Evolutionary conservation across 176 grass and related monocot genomes (phyloP).

Genomic region (Urochloa ruziziensis): DNA sequence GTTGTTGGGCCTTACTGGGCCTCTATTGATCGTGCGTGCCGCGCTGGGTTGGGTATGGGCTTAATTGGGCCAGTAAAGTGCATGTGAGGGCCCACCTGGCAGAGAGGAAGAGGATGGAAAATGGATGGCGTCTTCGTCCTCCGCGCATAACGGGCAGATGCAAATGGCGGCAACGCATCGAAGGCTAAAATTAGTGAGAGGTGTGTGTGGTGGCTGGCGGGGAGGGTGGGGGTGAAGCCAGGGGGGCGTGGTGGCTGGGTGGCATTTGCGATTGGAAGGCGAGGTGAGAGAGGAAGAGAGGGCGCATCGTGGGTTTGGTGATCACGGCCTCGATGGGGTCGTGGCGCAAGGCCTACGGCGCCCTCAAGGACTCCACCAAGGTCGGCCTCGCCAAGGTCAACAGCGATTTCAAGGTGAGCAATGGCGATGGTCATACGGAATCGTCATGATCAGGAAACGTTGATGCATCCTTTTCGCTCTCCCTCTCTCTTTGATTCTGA

Average conservation of each 20-base stretch:
- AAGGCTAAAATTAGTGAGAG: conserved; percentile 30
- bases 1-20: not conserved
- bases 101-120: not conserved
- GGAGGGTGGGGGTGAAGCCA: not conserved
- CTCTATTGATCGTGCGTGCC: not conserved
- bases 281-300: not conserved
- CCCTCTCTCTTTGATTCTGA: not conserved
- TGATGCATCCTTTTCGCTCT: not conserved
- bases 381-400: conserved; percentile 97
- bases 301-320: conserved; percentile 30
- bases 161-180: conserved; percentile 2
- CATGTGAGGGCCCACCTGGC: too few species aligned
- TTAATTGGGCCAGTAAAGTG: not conserved
- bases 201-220: not conserved
- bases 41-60: too few species aligned
- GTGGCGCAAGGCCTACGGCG: conserved; percentile 99
- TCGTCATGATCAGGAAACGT: not conserved
- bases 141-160: not conserved
- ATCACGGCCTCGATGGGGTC: conserved; percentile 48
- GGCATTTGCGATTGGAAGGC: conserved; percentile 3
- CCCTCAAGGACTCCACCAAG: conserved; percentile 94
- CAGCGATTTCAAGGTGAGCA: conserved; percentile 85
- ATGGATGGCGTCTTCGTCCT: not conserved
- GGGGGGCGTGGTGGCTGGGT: not conserved
- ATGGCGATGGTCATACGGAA: not conserved